Evolutionary conservation across 352 stramenopile genomes (phyloP).

Genomic region (Aphanomyces euteiches): DNA sequence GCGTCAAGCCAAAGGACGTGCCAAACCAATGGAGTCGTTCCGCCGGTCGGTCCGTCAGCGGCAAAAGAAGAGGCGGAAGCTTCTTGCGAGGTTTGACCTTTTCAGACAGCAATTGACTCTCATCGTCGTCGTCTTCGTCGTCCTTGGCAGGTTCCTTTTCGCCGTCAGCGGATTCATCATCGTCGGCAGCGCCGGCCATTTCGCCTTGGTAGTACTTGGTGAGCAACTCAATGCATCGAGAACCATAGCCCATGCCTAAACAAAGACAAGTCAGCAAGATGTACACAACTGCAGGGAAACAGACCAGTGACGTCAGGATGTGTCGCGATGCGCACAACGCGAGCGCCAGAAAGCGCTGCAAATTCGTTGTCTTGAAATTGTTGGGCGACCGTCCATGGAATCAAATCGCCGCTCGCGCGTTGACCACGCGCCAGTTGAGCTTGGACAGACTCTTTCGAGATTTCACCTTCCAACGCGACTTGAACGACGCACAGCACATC

Average conservation of each 20-base stretch:
- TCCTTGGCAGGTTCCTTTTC: conserved; percentile 33
- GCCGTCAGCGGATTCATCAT: conserved; percentile 33
- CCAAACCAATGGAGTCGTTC: conserved; percentile 98
- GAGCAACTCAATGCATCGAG: conserved; percentile 93
- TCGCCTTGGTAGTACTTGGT: conserved; percentile 98
- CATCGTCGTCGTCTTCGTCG: conserved; percentile 51
- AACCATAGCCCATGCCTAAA: conserved; percentile 98
- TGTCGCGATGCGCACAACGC: conserved; percentile 97
- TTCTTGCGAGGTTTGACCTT: conserved; percentile 95
- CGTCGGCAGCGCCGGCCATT: conserved; percentile 58
- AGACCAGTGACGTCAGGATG: conserved; percentile 89
- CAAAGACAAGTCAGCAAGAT: not conserved
- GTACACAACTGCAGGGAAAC: not conserved
- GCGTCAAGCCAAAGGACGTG: conserved; percentile 97
- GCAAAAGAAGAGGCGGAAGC: conserved; percentile 95
- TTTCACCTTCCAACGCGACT: conserved; percentile 95
- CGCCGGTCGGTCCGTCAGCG: conserved; percentile 90
- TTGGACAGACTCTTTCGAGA: conserved; percentile 94
- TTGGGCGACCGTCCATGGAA: conserved; percentile 99
- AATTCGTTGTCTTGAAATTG: conserved; percentile 99
- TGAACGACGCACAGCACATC: conserved; percentile 99
- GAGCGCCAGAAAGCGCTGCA: conserved; percentile 93
- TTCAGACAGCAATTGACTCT: conserved; percentile 60
- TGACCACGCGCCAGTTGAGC: conserved; percentile 95
- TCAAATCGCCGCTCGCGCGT: conserved; percentile 96